A percentile compares a stretch with the other conserved stretches of the same genome.
phyloP scores from a whole-genome alignment of 2,329 filamentous ascomycete genomes.

The Ophiostoma angusticollis region DNA sequence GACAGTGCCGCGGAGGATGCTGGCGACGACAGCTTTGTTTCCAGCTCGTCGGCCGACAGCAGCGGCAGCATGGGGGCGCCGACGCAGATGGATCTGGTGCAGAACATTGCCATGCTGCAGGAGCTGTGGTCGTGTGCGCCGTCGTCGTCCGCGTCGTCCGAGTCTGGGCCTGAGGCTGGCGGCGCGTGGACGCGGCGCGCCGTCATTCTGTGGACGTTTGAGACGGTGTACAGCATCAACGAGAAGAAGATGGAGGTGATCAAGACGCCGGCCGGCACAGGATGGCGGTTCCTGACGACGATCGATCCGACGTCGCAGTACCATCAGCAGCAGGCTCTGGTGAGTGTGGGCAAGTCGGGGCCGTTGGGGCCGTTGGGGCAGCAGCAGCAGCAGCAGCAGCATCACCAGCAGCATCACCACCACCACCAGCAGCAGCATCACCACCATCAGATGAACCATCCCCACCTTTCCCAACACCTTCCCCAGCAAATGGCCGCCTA shows the following conservation, averaged over 20 bases:
- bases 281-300: constrained; percentile 50
- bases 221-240: constrained; percentile 33
- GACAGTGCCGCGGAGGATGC: constrained; percentile 19
- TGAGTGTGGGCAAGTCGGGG: constrained; percentile 16
- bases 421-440: constrained; percentile 3
- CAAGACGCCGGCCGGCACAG: constrained; percentile 40
- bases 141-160: constrained; percentile 13
- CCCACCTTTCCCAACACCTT: constrained; percentile 3
- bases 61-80: constrained; percentile 15
- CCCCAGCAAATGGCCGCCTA: constrained; percentile 9
- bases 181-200: constrained; percentile 42
- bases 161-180: background rate
- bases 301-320: constrained; percentile 46
- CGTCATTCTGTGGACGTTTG: constrained; percentile 52
- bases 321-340: constrained; percentile 36
- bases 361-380: too few relatives aligned
- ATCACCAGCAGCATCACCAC: background rate
- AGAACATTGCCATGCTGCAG: constrained; percentile 53
- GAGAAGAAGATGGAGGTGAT: constrained; percentile 29
- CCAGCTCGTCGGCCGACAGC: constrained; percentile 15
- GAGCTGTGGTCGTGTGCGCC: constrained; percentile 47
- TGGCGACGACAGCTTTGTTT: constrained; percentile 15
- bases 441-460: constrained; percentile 1
- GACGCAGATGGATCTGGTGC: constrained; percentile 43
- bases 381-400: constrained; percentile 3